Base-by-base conservation (phyloP, 208 protist species). In the Kentomonas sorsogonicus region DNA sequence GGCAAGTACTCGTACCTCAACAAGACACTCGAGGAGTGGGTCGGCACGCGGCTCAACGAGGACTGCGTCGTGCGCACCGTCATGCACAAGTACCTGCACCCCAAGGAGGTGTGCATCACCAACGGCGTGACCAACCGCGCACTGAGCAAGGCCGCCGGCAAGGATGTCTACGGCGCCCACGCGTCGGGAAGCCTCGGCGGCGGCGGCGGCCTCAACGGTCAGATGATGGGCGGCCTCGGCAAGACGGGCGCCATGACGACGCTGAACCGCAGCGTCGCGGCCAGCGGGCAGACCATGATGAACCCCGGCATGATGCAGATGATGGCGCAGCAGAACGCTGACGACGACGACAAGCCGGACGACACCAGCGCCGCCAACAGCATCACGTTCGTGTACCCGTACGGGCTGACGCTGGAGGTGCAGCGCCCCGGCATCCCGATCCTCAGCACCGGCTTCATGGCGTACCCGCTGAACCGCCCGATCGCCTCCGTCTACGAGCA, bases 31-130 rank as follows among this genome's bases (percentile, higher is more conserved):
- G 83, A 95, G 46, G 81, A 97, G 20, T 94, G 87, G 87, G 94
- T 79, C 9, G 95, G 94, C 29, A 94, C 97, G 29, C 82, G 68
- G 3, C 72, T 97, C 18, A 98, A 98, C 63, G 73, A 83, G 43
- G 97, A 98, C 64, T 90, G 84, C 38, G 97, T 98, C 15, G 81
- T 98, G 53, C 72, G 93, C 31, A 97, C 96, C 1, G 85, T 96
- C 11, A 93, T 97, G 72, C 91, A 97, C 72, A 96, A 96, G 56
- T 98, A 98, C 65, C 66, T 91, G n/a, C 96, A 98, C 72, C 97
- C 97, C 0, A 98, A 98, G 79, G 93, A 96, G 70, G 91, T 95
- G 16, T 89, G 79, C 57, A 89, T 98, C 20, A 80, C 81, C 22
- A 93, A 96, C 66, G 96, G 96, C 36, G 72, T 98, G 18, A 81